Evolutionary conservation across 495 filamentous ascomycete species (phyloP).

Genomic region (Podospora appendiculata): DNA sequence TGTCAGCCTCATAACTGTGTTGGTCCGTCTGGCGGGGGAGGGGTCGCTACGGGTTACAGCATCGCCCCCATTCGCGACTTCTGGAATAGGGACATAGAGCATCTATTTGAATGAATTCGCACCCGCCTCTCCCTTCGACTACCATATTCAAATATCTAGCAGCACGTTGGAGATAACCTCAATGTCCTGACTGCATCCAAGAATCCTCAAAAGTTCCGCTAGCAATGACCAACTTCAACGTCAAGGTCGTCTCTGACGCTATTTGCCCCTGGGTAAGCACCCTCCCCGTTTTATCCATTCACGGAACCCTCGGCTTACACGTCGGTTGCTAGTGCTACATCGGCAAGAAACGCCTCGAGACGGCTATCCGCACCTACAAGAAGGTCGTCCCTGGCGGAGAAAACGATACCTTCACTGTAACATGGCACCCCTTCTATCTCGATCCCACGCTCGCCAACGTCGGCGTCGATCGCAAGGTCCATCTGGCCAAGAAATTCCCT

Average conservation of each 20-base stretch:
- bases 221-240: constrained; percentile 72
- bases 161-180: too few species aligned
- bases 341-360: constrained; percentile 66
- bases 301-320: not conserved
- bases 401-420: constrained; percentile 60
- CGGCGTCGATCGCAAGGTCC: constrained; percentile 11
- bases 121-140: too few species aligned
- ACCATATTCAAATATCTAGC: too few species aligned
- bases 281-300: constrained; percentile 1
- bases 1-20: too few species aligned
- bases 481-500: constrained; percentile 16
- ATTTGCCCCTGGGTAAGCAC: constrained; percentile 67
- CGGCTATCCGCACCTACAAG: constrained; percentile 61
- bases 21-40: too few species aligned
- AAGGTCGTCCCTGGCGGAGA: constrained; percentile 44
- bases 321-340: constrained; percentile 57
- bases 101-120: too few species aligned
- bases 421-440: constrained; percentile 76
- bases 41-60: too few species aligned
- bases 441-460: constrained; percentile 53
- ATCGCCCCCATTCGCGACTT: too few species aligned
- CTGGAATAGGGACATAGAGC: too few species aligned
- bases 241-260: constrained; percentile 68
- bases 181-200: too few species aligned
- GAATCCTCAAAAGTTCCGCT: too few species aligned